These are phyloP conservation scores for Alternaria dauci DNA, from an alignment of 2,329 filamentous ascomycete species.

Conservation along the genomic window DNA sequence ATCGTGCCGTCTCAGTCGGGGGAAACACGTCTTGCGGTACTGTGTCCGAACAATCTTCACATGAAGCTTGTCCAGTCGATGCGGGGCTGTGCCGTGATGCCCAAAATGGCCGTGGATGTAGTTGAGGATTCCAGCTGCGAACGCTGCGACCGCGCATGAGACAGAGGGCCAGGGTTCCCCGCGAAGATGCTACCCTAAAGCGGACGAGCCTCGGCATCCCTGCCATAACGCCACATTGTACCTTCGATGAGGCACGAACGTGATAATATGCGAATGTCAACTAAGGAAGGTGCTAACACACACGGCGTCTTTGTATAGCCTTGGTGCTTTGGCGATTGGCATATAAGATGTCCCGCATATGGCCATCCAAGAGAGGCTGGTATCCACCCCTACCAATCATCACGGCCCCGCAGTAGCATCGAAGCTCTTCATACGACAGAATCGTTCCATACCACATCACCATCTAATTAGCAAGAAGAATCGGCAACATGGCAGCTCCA, in stretches of 20 bases:
- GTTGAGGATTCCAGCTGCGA: background rate
- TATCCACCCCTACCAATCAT: constrained; percentile 1
- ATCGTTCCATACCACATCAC: background rate
- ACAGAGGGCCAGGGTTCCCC: constrained; percentile 20
- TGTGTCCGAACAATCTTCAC: background rate
- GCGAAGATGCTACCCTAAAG: constrained; percentile 27
- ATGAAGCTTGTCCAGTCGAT: background rate
- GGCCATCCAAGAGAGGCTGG: background rate
- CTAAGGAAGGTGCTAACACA: constrained; percentile 19
- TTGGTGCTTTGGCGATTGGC: constrained; percentile 18
- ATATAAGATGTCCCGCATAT: constrained; percentile 21
- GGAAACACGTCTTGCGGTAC: background rate
- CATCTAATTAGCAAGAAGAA: background rate
- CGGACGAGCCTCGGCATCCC: constrained; percentile 30
- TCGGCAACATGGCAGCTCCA: constrained; percentile 50
- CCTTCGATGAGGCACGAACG: constrained; percentile 24
- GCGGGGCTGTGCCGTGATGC: background rate
- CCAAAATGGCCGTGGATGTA: background rate
- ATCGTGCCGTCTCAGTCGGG: background rate
- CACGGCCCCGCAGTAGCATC: constrained; percentile 11
- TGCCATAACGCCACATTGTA: background rate
- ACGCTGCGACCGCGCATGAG: background rate
- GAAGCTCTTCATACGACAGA: constrained; percentile 6
- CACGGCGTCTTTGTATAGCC: constrained; percentile 11
- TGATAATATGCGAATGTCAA: constrained; percentile 24